phyloP scores from a whole-genome alignment of 257 asterid species.

The Jacaranda copaia region DNA sequence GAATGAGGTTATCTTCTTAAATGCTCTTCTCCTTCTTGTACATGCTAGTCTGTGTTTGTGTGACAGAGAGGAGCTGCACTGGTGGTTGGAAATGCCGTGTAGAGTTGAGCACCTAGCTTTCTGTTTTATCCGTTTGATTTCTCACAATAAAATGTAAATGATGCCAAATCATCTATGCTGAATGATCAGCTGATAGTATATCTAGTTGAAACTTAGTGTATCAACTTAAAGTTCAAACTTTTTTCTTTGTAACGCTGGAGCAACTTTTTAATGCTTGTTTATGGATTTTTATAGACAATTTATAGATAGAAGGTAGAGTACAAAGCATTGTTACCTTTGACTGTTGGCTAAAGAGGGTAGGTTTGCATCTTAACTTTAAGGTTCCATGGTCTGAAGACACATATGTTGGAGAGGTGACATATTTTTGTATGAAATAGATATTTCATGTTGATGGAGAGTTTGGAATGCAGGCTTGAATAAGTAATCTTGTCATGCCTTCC shows the following conservation, averaged over 20 bases:
- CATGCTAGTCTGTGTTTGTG: neutral
- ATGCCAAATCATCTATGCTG: neutral
- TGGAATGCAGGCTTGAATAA: no score
- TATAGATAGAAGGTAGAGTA: neutral
- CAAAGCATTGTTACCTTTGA: constrained; percentile 1
- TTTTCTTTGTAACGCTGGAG: neutral
- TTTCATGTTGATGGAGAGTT: neutral
- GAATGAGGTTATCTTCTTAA: neutral
- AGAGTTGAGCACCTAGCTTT: neutral
- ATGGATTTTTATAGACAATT: neutral
- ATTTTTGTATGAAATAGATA: neutral
- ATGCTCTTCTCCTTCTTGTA: neutral
- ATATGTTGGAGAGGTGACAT: neutral
- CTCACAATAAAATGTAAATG: neutral
- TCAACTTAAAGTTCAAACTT: neutral
- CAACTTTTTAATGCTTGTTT: neutral
- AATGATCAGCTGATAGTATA: neutral
- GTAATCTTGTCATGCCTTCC: neutral
- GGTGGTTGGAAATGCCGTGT: neutral
- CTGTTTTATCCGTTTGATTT: neutral
- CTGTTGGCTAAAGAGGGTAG: constrained; percentile 7
- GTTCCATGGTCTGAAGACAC: neutral
- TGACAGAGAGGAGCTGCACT: neutral
- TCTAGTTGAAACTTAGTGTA: neutral
- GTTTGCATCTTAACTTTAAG: constrained; percentile 1